A percentile compares a stretch with the other conserved stretches of the same genome.
These are phyloP conservation scores for Prinsepia uniflora DNA, from an alignment of 306 rosid genomes.

Conservation along the genomic window DNA sequence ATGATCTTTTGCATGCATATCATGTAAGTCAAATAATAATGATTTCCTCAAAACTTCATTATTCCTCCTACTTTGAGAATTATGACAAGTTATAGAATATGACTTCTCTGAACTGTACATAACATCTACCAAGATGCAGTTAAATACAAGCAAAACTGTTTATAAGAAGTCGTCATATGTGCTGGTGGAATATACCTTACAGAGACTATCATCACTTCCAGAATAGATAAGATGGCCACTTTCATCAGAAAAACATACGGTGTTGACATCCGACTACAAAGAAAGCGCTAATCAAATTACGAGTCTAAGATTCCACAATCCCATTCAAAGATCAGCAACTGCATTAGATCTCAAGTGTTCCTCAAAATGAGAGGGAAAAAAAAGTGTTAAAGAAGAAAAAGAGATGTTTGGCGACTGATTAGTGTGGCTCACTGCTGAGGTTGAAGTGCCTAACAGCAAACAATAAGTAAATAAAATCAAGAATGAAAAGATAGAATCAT, in stretches of 20 bases:
- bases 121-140: neutral
- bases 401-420: too few relatives aligned
- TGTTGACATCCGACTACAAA: constrained; percentile 87
- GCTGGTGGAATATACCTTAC: constrained; percentile 54
- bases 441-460: too few relatives aligned
- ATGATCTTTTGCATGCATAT: neutral
- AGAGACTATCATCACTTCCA: constrained; percentile 85
- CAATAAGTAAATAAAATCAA: neutral
- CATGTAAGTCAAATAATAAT: neutral
- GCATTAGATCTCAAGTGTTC: neutral
- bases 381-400: neutral
- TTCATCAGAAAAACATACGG: constrained; percentile 93
- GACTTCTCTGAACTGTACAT: neutral
- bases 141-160: neutral
- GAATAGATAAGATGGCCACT: constrained; percentile 87
- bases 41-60: neutral
- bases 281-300: constrained; percentile 24
- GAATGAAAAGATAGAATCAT: neutral
- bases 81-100: neutral
- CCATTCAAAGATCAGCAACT: constrained; percentile 1
- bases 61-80: neutral
- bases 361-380: neutral
- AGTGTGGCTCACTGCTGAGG: too few relatives aligned
- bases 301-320: neutral
- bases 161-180: neutral